These are phyloP conservation scores for Hypocrella siamensis DNA, from an alignment of 2,329 filamentous ascomycete species.

Conservation along the genomic window DNA sequence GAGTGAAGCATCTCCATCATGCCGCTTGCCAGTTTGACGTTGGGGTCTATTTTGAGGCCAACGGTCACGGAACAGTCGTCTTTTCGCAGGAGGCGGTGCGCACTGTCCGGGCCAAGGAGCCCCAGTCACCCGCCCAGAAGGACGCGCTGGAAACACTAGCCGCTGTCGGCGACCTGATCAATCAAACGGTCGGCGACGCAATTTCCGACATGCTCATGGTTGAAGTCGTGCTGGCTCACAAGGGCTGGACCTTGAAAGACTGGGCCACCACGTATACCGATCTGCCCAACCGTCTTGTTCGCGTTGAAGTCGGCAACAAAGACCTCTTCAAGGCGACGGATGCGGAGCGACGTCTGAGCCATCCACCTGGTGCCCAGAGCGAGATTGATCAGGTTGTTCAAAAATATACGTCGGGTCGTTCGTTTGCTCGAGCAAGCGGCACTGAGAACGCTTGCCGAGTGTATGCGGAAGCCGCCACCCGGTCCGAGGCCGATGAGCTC, in stretches of 20 bases:
- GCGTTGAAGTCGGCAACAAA: constrained; percentile 78
- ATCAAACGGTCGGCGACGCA: constrained; percentile 94
- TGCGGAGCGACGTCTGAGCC: constrained; percentile 74
- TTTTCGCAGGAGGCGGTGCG: constrained; percentile 77
- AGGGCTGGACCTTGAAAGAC: constrained; percentile 75
- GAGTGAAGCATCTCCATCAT: constrained; percentile 95
- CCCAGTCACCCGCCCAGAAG: constrained; percentile 82
- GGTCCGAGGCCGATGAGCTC: constrained; percentile 80
- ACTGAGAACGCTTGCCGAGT: constrained; percentile 94
- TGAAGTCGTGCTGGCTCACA: constrained; percentile 91
- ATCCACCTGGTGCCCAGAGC: constrained; percentile 63
- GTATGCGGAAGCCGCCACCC: constrained; percentile 84
- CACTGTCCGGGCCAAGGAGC: constrained; percentile 62
- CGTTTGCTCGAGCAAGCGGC: constrained; percentile 83
- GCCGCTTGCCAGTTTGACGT: constrained; percentile 91
- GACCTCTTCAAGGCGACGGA: constrained; percentile 83
- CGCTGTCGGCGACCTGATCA: constrained; percentile 81
- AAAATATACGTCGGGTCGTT: constrained; percentile 79
- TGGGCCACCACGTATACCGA: constrained; percentile 91
- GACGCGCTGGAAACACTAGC: constrained; percentile 73
- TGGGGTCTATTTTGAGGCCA: constrained; percentile 96
- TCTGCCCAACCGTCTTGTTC: constrained; percentile 86
- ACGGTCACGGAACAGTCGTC: constrained; percentile 91
- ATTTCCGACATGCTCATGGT: constrained; percentile 92
- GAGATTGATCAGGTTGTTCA: constrained; percentile 78